phyloP scores from a whole-genome alignment of 139 green algal species.

The Chloropicon primus region DNA sequence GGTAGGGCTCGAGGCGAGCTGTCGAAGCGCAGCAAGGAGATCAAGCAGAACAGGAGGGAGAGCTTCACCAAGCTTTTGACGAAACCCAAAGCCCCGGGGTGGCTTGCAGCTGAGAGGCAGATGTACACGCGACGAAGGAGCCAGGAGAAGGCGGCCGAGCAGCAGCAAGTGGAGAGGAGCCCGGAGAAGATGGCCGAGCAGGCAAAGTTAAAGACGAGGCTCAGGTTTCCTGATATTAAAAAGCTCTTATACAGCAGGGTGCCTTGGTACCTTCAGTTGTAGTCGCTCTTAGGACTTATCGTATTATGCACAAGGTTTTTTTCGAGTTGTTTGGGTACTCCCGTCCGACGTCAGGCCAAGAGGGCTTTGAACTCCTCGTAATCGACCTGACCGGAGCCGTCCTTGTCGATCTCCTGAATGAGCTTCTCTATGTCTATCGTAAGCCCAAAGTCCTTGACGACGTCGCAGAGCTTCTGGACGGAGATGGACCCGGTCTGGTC shows the following conservation, averaged over 20 bases:
- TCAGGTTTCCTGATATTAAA: neutral
- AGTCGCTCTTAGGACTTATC: too few relatives aligned
- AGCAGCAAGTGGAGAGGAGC: neutral
- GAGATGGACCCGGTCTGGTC: conserved; percentile 49
- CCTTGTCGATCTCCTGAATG: conserved; percentile 43
- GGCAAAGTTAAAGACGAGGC: neutral
- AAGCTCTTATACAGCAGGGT: neutral
- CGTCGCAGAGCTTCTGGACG: conserved; percentile 42
- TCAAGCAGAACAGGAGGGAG: neutral
- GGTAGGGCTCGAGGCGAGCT: neutral
- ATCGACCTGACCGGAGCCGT: conserved; percentile 39
- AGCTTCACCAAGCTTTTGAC: neutral
- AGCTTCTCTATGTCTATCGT: conserved; percentile 54
- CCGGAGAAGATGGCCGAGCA: neutral
- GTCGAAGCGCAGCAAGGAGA: neutral
- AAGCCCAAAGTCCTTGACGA: conserved; percentile 64
- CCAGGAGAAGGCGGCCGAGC: neutral
- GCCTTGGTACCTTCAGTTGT: neutral
- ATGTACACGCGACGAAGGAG: too few relatives aligned
- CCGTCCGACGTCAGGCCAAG: neutral
- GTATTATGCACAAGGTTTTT: too few relatives aligned
- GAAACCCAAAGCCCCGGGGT: neutral
- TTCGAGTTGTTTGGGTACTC: too few relatives aligned
- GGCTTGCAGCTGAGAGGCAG: neutral
- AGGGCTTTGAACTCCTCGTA: conserved; percentile 51